These are phyloP conservation scores for Peronosclerospora sorghi DNA, from an alignment of 352 stramenopile genomes.

Conservation along the genomic window DNA sequence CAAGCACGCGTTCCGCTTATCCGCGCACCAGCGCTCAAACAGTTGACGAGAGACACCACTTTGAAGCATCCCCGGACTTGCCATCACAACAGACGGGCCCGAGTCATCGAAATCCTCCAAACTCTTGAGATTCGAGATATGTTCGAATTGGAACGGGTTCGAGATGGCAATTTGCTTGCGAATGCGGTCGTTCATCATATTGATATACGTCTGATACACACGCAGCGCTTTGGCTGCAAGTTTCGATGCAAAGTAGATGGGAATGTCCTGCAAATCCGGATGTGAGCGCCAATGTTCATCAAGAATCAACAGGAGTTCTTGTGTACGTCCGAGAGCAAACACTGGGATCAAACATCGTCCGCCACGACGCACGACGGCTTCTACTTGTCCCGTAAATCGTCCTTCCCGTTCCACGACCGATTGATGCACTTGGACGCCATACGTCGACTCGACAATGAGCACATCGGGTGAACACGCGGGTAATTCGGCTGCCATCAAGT, in stretches of 20 bases:
- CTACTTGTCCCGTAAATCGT: constrained; percentile 93
- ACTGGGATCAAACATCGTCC: constrained; percentile 97
- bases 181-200: constrained; percentile 99
- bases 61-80: constrained; percentile 97
- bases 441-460: constrained; percentile 98
- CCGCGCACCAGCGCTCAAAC: constrained; percentile 95
- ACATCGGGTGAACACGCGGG: constrained; percentile 90
- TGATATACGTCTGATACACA: constrained; percentile 99
- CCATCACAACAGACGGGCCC: constrained; percentile 98
- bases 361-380: constrained; percentile 91
- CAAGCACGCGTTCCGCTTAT: constrained; percentile 97
- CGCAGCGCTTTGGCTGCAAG: constrained; percentile 91
- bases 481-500: constrained; percentile 91
- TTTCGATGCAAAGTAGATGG: constrained; percentile 98
- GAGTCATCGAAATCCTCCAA: constrained; percentile 96
- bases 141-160: constrained; percentile 96
- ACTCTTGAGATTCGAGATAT: constrained; percentile 95
- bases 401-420: constrained; percentile 92
- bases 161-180: constrained; percentile 95
- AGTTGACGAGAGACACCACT: constrained; percentile 94
- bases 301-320: constrained; percentile 98
- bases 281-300: constrained; percentile 98
- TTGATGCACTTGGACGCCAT: constrained; percentile 96
- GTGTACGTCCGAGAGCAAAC: constrained; percentile 96
- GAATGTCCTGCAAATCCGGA: constrained; percentile 91